Evolutionary conservation across 1,284 basidiomycete species (phyloP).

Genomic region (Rhodotorula sp.): DNA sequence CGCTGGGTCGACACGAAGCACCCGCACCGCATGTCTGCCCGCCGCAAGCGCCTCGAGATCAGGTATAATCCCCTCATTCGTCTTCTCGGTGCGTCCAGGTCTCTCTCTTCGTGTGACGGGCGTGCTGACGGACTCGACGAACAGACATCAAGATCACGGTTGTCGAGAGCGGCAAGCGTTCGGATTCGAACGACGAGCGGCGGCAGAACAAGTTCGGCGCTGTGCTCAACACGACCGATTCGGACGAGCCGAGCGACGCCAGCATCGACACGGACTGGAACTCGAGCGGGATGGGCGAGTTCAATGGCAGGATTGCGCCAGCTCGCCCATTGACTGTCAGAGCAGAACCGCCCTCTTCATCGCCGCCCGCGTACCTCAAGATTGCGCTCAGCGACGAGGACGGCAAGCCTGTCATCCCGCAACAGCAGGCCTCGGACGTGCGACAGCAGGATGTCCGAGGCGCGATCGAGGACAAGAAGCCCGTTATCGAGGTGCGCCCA

Average conservation of each 20-base stretch:
- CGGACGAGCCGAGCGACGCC: background rate
- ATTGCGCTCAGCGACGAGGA: slow-evolving; percentile 15
- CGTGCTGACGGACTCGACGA: background rate
- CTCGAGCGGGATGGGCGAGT: slow-evolving; percentile 14
- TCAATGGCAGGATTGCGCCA: background rate
- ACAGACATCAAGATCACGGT: slow-evolving; percentile 27
- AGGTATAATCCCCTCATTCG: slow-evolving; percentile 28
- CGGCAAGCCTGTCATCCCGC: slow-evolving; percentile 14
- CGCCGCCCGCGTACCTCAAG: background rate
- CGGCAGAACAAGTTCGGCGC: too few species aligned
- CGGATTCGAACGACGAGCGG: background rate
- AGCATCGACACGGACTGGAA: slow-evolving; percentile 13
- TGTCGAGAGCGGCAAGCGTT: background rate
- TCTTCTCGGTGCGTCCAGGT: slow-evolving; percentile 21
- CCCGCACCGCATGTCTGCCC: slow-evolving; percentile 16
- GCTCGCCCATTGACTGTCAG: background rate
- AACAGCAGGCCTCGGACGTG: background rate
- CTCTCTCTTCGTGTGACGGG: too few species aligned
- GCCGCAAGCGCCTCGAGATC: slow-evolving; percentile 18
- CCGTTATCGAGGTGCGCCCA: background rate
- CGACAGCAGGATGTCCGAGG: too few species aligned
- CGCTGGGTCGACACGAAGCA: slow-evolving; percentile 23
- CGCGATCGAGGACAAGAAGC: slow-evolving; percentile 5
- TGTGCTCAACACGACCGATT: background rate
- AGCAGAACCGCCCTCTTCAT: background rate